These are phyloP conservation scores for Plantago elongata DNA, from an alignment of 257 asterid genomes.

Conservation along the genomic window DNA sequence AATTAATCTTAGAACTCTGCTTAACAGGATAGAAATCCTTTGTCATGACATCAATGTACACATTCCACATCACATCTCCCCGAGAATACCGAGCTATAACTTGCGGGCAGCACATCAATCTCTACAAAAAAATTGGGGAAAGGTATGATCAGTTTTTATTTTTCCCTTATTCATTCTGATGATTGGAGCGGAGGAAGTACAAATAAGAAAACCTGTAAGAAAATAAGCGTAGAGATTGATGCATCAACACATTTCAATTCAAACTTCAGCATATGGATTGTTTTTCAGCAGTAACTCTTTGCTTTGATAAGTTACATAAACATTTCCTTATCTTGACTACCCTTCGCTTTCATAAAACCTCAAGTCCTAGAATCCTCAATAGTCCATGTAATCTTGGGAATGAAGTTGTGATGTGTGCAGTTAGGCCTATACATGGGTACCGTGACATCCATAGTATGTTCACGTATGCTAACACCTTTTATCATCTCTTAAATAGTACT, in stretches of 20 bases:
- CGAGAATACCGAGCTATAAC: slow-evolving; percentile 92
- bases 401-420: too few species aligned
- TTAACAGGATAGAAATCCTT: slow-evolving; percentile 81
- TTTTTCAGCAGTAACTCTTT: too few species aligned
- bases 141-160: slow-evolving; percentile 34
- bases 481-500: slow-evolving; percentile 43
- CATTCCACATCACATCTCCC: slow-evolving; percentile 90
- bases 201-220: background rate
- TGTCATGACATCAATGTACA: slow-evolving; percentile 95
- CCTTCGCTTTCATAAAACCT: too few species aligned
- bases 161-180: background rate
- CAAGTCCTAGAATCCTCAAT: too few species aligned
- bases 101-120: slow-evolving; percentile 80
- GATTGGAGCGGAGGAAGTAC: background rate
- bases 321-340: too few species aligned
- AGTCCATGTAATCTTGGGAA: too few species aligned
- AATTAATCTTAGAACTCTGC: slow-evolving; percentile 15
- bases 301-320: too few species aligned
- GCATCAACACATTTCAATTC: too few species aligned
- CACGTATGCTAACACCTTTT: slow-evolving; percentile 4
- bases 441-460: too few species aligned
- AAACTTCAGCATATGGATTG: too few species aligned
- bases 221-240: too few species aligned
- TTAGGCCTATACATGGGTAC: too few species aligned
- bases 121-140: slow-evolving; percentile 88